Evolutionary conservation across 1,284 basidiomycete species (phyloP), one percentile per base, ranked within the genome.

Genomic region (Caloboletus firmus): DNA sequence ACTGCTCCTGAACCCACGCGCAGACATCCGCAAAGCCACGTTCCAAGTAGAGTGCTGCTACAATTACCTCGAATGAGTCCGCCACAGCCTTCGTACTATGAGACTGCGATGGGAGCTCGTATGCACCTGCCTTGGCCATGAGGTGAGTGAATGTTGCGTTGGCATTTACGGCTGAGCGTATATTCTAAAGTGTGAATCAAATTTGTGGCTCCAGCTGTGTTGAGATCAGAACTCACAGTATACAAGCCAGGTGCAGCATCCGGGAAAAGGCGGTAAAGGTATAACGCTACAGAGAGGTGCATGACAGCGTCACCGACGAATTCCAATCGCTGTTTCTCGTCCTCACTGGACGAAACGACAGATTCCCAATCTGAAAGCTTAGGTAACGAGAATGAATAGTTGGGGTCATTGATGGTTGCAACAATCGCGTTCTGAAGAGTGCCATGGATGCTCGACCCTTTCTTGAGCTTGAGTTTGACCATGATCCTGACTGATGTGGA

Each of bases 21-120:
- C 46, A 57, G 26, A 71, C 69, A 28, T 55, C 64, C 36, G 51
- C 34, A 35, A 71, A 58, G n/a, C 69, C 66, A 42, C 66, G 57
- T 39, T 71, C 58, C 46, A 65, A 49, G 51, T 70, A 69, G 30
- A 65, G 59, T 13, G 66, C 64, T 35, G 66, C 66, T 1, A 68
- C 66, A 8, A 71, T 70, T 34, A 70, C 64, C 45, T 71, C 67
- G 36, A 66, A 67, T 28, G 69, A 66, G 43, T 71, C 66, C 30
- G 66, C 66, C 4, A 31, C 69, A 8, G 50, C 66, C 45, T 67
- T 71, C 12, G 64, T 58, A 18, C 45, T 57, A 45, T 51, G 56
- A 18, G 60, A 55, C 42, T 59, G 56, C 9, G 55, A 54, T 12
- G 55, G 53, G n/a, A 68, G 62, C 11, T 68, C 26, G 36, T 63